These are phyloP conservation scores for Coix lacrymajobi DNA, from an alignment of 176 grass and related monocot genomes.

Conservation along the genomic window DNA sequence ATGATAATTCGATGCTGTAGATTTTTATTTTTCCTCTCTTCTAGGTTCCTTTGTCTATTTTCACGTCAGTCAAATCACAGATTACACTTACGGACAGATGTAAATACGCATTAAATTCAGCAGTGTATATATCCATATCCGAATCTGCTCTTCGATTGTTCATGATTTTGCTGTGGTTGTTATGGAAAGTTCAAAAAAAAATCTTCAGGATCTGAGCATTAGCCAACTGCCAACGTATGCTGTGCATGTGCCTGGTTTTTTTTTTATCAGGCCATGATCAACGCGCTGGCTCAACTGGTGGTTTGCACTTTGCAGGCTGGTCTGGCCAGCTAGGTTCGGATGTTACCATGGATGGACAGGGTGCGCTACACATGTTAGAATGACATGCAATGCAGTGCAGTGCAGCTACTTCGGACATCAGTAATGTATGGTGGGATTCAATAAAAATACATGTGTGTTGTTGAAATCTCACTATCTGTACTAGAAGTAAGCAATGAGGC, in stretches of 20 bases:
- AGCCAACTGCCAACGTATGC: neutral
- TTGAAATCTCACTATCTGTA: too few relatives aligned
- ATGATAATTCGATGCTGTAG: neutral
- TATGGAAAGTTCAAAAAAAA: neutral
- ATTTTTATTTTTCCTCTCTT: neutral
- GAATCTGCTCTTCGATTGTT: neutral
- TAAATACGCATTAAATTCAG: neutral
- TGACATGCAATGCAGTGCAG: too few relatives aligned
- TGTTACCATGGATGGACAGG: neutral
- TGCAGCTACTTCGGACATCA: too few relatives aligned
- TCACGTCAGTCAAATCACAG: neutral
- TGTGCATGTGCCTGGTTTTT: too few relatives aligned
- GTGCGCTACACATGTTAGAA: too few relatives aligned
- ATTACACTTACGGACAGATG: neutral
- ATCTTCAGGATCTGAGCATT: neutral
- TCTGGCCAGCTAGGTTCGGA: neutral
- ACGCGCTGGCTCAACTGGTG: neutral
- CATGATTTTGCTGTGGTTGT: neutral
- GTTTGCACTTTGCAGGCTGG: neutral
- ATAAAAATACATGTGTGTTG: too few relatives aligned
- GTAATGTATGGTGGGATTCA: too few relatives aligned
- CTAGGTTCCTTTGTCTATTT: neutral
- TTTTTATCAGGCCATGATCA: neutral
- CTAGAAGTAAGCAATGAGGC: too few relatives aligned
- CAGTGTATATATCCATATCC: neutral